phyloP scores from a whole-genome alignment of 2,329 filamentous ascomycete species.

The Fusarium sulawesiense region DNA sequence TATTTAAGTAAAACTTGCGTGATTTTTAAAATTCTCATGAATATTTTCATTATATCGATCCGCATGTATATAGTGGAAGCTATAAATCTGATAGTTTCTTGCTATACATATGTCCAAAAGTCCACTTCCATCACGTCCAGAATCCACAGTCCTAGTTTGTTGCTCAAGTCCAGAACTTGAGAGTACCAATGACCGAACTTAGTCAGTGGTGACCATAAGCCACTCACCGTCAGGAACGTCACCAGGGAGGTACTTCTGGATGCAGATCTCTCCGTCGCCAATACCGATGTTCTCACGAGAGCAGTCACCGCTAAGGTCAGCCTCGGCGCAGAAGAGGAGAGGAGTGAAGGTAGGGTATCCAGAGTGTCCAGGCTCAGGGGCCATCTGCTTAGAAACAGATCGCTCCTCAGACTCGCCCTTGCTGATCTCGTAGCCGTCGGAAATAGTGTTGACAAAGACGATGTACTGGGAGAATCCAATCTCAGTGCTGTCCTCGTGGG shows the following conservation, averaged over 20 bases:
- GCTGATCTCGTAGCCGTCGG: constrained; percentile 6
- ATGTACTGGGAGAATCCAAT: constrained; percentile 11
- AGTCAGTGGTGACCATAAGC: constrained; percentile 23
- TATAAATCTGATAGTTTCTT: no score
- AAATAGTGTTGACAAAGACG: constrained; percentile 13
- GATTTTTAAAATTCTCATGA: background rate
- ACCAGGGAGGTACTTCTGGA: constrained; percentile 9
- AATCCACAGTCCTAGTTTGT: background rate
- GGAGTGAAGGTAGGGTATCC: constrained; percentile 23
- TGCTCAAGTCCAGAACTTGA: background rate
- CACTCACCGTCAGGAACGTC: constrained; percentile 15
- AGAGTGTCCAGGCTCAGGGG: constrained; percentile 12
- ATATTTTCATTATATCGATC: background rate
- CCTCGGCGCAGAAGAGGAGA: constrained; percentile 11
- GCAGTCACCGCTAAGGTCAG: constrained; percentile 2
- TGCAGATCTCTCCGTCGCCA: constrained; percentile 6
- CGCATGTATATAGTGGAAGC: background rate
- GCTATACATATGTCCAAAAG: background rate
- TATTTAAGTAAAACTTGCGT: fast-evolving
- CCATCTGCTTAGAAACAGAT: constrained; percentile 2
- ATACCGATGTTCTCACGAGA: constrained; percentile 4
- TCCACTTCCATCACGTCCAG: no score
- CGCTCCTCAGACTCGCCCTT: constrained; percentile 12
- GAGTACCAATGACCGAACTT: background rate
- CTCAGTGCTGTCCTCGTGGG: constrained; percentile 1